These are phyloP conservation scores for Cyclotella baltica DNA, from an alignment of 108 stramenopile genomes.

Conservation along the genomic window DNA sequence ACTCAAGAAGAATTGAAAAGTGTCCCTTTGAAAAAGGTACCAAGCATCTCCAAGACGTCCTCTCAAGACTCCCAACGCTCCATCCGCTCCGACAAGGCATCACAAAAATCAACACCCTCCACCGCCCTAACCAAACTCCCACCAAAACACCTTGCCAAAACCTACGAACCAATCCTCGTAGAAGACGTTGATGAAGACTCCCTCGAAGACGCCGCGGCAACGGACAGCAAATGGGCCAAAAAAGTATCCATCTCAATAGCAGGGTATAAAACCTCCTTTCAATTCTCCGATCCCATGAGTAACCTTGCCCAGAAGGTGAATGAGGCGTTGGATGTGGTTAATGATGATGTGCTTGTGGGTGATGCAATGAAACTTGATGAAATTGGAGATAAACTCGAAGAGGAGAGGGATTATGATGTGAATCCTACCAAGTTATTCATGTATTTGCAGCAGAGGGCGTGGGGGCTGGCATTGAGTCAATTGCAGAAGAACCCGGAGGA, in stretches of 20 bases:
- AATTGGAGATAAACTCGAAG: constrained; percentile 30
- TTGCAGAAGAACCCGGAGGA: constrained; percentile 40
- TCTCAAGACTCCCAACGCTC: too few species aligned
- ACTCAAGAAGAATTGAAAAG: too few species aligned
- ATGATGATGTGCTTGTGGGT: constrained; percentile 24
- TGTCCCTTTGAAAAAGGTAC: too few species aligned
- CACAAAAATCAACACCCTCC: background rate
- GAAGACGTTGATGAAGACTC: background rate
- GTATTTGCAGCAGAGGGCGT: constrained; percentile 45
- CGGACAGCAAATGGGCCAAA: constrained; percentile 41
- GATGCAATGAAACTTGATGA: constrained; percentile 34
- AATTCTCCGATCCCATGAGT: constrained; percentile 42
- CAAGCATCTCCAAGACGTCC: too few species aligned
- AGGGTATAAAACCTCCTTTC: constrained; percentile 49
- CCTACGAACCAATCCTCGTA: background rate
- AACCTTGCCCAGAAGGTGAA: constrained; percentile 36
- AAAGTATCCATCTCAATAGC: constrained; percentile 48
- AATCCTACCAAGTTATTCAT: constrained; percentile 53
- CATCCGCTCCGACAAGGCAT: background rate
- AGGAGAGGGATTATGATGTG: constrained; percentile 49
- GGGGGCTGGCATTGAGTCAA: constrained; percentile 36
- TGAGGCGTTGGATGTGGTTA: constrained; percentile 37
- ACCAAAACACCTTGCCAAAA: too few species aligned
- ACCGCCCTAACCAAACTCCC: background rate
- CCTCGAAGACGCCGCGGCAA: background rate